Percentiles rank a stretch among this genome's conserved stretches.
These are phyloP conservation scores for Lachancea waltii DNA, from an alignment of 805 yeast species.

Conservation along the genomic window DNA sequence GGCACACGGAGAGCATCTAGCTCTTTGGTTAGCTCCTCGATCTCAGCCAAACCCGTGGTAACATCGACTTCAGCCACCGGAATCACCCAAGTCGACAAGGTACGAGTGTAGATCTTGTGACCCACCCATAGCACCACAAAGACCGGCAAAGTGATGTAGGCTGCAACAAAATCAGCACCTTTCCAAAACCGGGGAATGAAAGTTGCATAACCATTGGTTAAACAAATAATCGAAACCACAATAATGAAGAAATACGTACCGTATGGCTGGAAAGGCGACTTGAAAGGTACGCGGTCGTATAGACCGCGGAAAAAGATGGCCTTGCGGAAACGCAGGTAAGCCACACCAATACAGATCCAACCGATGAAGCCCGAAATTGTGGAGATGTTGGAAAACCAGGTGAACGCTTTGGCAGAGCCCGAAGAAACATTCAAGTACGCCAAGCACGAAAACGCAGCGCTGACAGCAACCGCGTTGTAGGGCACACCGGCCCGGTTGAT, in stretches of 20 bases:
- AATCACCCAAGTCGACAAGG: conserved; percentile 38
- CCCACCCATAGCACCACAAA: conserved; percentile 46
- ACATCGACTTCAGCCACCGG: conserved; percentile 58
- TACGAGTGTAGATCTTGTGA: conserved; percentile 45
- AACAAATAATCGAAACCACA: conserved; percentile 36
- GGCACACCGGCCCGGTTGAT: conserved; percentile 50
- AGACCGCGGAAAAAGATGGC: conserved; percentile 46
- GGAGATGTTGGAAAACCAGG: conserved; percentile 57
- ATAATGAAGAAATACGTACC: conserved; percentile 47
- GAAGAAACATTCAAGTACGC: conserved; percentile 46
- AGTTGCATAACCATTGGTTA: conserved; percentile 70
- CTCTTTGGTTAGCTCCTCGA: conserved; percentile 45
- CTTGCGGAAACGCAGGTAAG: conserved; percentile 55
- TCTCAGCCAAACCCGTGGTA: conserved; percentile 50
- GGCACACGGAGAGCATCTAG: conserved; percentile 19
- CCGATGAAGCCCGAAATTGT: conserved; percentile 56
- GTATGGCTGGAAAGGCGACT: conserved; percentile 33
- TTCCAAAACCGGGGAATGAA: conserved; percentile 47
- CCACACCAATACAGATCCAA: conserved; percentile 45
- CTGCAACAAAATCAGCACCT: conserved; percentile 57
- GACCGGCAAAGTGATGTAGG: conserved; percentile 52
- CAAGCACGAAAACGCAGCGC: conserved; percentile 32
- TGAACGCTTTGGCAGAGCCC: conserved; percentile 43
- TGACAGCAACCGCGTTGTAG: conserved; percentile 24
- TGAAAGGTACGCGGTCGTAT: conserved; percentile 47